Base-by-base conservation (phyloP, 1,139 yeast species). In the Maudiozyma humilis region DNA sequence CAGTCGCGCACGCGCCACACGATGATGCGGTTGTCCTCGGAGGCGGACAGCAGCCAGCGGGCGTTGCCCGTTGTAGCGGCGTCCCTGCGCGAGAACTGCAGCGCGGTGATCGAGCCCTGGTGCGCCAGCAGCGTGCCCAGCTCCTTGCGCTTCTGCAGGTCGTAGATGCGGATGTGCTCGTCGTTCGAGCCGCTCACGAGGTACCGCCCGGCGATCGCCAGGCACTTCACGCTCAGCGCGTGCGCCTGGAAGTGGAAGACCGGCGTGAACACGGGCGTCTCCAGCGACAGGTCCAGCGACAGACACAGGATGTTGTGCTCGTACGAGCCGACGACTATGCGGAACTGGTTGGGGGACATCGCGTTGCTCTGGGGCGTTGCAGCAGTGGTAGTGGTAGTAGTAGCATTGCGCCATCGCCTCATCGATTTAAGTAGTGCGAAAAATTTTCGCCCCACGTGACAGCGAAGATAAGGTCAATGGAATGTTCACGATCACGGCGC, bases 1-100 rank as follows among this genome's bases (percentile, higher is more conserved):
- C 99, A 91, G 64, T 93, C 98, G 61, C 86, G 87, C 4, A 93
- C 83, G 64, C 98, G 75, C 98, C 98, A 91, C 43, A 91, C 76
- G 48, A 87, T 78, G 44, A 93, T 81, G 51, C 79, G 82, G 34
- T 96, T 95, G 62, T 91, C 98, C 44, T 85, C 95, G 3, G 91
- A 85, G 0, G 94, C 95, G 15, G 94, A 82, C 36, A 93, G 66
- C 40, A 91, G 70, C 97, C 97, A 91, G 60, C 82, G 87, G 7
- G 88, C 89, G 17, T 73, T 51, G 19, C 57, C 52, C 27, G 27
- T 23, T 6, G 27, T 10, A 23, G 27, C 27, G 6, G 8, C 27
- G 8, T 23, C 27, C 6, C 27, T 23, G 27, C 27, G 67, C 2
- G 88, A 84, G 59, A 91, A 91, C 48, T 73, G 74, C 47, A 91